Base-by-base conservation (phyloP, 2,329 filamentous ascomycete species). In the Thielaviopsis musarum region DNA sequence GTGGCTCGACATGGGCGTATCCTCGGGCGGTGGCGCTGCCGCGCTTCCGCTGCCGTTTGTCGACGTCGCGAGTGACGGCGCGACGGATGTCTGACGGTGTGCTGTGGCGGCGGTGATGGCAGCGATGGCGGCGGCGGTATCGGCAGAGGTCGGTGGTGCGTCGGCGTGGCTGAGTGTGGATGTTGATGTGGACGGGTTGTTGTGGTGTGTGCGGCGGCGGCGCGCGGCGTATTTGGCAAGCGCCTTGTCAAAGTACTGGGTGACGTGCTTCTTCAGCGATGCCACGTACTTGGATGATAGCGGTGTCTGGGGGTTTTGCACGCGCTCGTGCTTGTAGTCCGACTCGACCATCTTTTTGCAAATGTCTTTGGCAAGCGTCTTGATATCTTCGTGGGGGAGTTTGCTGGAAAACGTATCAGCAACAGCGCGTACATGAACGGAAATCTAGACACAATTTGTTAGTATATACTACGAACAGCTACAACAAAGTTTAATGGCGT, bases 301-400 rank as follows among this genome's bases (percentile, higher is more conserved):
- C 55, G 69, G 66, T n/a, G 69, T 68, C 13, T 82, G 88, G 0
- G 90, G 91, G 66, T 96, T 85, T 53, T 82, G 79, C 10, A 96
- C 90, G n/a, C 89, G 84, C 54, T 83, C 82, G 67, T 91, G 86
- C 70, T 95, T 95, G 73, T 88, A 96, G 69, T 97, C 91, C 0
- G 89, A 93, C 19, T 87, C 82, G 21, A 95, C 91, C 15, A 97
- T 79, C 70, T 91, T 95, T 72, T 95, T 95, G 60, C 83, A 83
- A 54, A 91, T 79, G 70, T 85, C 78, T 66, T 83, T 82, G 59
- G 76, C 77, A 54, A 83, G 76, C 60, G 77, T 77, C 67, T 84
- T 84, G 2, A 84, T 69, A 56, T 84, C 79, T 6, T 96, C 90
- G 67, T 86, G 91, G 3, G 89, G 87, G 22, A 97, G 81, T 71